Conservation (phyloP, 768 basidiomycete genomes). For the Dioszegia aurantiaca region DNA sequence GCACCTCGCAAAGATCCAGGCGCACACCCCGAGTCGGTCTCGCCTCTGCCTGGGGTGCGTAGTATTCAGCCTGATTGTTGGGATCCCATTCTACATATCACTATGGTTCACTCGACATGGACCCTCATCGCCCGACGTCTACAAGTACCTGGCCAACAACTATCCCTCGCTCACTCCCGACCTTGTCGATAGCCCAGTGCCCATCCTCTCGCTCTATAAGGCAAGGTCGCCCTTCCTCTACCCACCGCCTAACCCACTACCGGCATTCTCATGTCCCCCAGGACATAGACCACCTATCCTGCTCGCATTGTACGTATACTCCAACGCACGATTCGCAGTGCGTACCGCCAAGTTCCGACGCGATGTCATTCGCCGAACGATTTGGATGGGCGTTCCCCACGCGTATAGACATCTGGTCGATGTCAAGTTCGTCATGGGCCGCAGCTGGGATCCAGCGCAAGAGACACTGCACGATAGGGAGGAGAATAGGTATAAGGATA, state of each 20-base stretch:
- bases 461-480: conserved; percentile 8
- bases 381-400: conserved; percentile 17
- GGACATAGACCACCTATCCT: neutral
- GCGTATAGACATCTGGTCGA: conserved; percentile 26
- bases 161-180: neutral
- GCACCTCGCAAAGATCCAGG: no score
- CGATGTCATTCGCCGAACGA: conserved; percentile 16
- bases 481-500: conserved; percentile 18
- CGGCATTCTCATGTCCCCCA: neutral
- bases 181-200: neutral
- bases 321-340: conserved; percentile 11
- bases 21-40: no score
- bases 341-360: conserved; percentile 7
- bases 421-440: conserved; percentile 31
- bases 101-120: conserved; percentile 8
- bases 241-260: neutral
- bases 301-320: conserved; percentile 24
- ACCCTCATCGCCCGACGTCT: neutral
- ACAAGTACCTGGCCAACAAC: conserved; percentile 5
- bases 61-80: neutral
- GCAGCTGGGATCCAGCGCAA: conserved; percentile 10
- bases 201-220: neutral
- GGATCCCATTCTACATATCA: conserved; percentile 5
- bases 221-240: neutral
- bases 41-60: neutral